Base-by-base conservation (phyloP, 2,329 filamentous ascomycete genomes). In the Aureobasidium sp. region DNA sequence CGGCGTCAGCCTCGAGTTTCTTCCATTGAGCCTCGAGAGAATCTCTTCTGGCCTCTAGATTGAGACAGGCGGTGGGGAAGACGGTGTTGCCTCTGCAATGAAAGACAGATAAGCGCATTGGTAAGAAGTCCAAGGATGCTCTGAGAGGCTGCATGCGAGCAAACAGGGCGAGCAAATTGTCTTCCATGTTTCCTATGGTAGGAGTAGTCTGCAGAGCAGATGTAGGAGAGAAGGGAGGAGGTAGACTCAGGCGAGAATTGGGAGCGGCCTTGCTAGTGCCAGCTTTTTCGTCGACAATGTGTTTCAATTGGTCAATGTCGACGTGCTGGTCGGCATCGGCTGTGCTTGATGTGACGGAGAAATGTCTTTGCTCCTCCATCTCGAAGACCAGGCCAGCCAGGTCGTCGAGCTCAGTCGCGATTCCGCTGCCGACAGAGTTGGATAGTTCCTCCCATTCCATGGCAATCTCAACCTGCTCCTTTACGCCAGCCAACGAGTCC, bases 381-480 rank as follows among this genome's bases (percentile, higher is more conserved):
- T 97, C 92, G 70, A 97, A 97, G 34, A 97, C 90, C 52, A 96
- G 78, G 42, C 89, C 83, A 69, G 84, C 85, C 17, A 96, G 80
- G 48, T 88, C 87, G 66, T 94, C 89, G 71, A 91, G 87, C 76
- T 99, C 94, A 65, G 87, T 86, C 58, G 92, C 90, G 64, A 97
- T 96, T 15, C 56, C 62, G 72, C 97, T 93, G 48, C 92, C 93
- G 3, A 97, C 93, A 66, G 84, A 90, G 68, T 91, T 91, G 93
- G 94, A 97, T 39, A 99, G 80, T 76, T 97, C 92, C 74, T 97
- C 92, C 93, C 93, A 99, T 72, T 99, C 94, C 91, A 97, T 96
- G 51, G 94, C 94, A 63, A 96, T 86, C 74, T 97, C 94, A 20
- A 99, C 93, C 71, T 97, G 93, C 52, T 84, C 84, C 72, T 96